Percentiles rank a stretch among this genome's conserved stretches.
phyloP scores from a whole-genome alignment of 148 eudicot genomes.

The Rhododendron ovatum region DNA sequence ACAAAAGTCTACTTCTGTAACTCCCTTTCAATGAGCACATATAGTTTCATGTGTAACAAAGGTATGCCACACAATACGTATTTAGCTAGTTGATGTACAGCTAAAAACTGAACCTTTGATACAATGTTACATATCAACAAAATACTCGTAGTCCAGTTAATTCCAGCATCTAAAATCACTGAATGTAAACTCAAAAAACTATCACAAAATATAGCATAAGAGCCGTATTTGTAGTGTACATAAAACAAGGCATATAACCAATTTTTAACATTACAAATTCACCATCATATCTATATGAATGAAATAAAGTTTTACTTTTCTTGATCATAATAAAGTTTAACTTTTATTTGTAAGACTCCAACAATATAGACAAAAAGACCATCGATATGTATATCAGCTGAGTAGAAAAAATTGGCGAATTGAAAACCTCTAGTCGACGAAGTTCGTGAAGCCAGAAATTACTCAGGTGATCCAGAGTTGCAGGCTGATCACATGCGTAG shows the following conservation, averaged over 20 bases:
- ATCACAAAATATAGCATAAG: neutral
- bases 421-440: slow-evolving; percentile 51
- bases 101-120: neutral
- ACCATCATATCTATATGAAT: neutral
- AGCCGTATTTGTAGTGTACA: neutral
- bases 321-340: neutral
- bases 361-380: neutral
- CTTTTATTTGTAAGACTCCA: neutral
- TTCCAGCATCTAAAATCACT: neutral
- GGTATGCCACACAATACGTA: neutral
- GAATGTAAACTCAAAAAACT: neutral
- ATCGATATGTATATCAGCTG: neutral
- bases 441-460: slow-evolving; percentile 63
- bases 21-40: neutral
- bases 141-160: neutral
- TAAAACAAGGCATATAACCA: neutral
- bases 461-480: slow-evolving; percentile 36
- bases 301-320: neutral
- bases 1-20: neutral
- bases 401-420: neutral
- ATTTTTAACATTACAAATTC: neutral
- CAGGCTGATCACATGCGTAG: slow-evolving; percentile 54
- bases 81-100: neutral
- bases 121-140: neutral
- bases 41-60: neutral